Percentiles rank a stretch among this genome's conserved stretches.
Conservation (phyloP, 2,329 filamentous ascomycete genomes). For the Penicillium crustosum region DNA sequence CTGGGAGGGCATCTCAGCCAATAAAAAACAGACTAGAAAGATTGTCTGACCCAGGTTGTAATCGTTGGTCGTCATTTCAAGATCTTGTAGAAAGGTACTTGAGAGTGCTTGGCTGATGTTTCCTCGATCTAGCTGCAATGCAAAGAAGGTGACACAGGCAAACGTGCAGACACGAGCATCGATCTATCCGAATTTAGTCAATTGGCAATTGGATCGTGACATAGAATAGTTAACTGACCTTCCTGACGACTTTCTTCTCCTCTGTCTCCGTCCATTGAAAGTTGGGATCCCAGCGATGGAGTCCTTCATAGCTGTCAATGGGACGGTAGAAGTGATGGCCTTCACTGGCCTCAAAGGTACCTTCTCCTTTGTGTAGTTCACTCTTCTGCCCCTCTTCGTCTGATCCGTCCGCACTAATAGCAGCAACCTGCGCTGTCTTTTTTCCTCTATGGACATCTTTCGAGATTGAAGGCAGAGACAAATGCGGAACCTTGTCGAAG, state of each 20-base stretch:
- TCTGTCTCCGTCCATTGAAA: constrained; percentile 40
- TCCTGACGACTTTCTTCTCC: constrained; percentile 36
- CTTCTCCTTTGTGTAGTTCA: background rate
- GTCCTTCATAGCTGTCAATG: constrained; percentile 41
- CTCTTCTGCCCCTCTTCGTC: background rate
- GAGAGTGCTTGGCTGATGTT: constrained; percentile 59
- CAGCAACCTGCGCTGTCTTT: background rate
- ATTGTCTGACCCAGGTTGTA: constrained; percentile 36
- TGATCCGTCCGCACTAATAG: background rate
- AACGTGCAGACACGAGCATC: constrained; percentile 36
- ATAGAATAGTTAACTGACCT: constrained; percentile 12
- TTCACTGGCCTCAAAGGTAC: background rate
- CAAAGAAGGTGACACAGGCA: constrained; percentile 59
- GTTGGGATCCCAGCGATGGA: constrained; percentile 45
- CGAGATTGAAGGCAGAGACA: background rate
- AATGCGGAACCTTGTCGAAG: background rate
- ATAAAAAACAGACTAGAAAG: constrained; percentile 25
- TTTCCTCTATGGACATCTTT: background rate
- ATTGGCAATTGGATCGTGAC: background rate
- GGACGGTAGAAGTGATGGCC: constrained; percentile 3
- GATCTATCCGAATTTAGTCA: constrained; percentile 18
- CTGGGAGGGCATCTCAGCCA: constrained; percentile 59
- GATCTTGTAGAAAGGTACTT: constrained; percentile 54
- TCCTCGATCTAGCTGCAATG: constrained; percentile 59
- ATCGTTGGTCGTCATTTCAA: constrained; percentile 46